Evolutionary conservation across 2,329 filamentous ascomycete species (phyloP), one percentile per base, ranked within the genome.

Genomic region (Aspergillus tamarii): DNA sequence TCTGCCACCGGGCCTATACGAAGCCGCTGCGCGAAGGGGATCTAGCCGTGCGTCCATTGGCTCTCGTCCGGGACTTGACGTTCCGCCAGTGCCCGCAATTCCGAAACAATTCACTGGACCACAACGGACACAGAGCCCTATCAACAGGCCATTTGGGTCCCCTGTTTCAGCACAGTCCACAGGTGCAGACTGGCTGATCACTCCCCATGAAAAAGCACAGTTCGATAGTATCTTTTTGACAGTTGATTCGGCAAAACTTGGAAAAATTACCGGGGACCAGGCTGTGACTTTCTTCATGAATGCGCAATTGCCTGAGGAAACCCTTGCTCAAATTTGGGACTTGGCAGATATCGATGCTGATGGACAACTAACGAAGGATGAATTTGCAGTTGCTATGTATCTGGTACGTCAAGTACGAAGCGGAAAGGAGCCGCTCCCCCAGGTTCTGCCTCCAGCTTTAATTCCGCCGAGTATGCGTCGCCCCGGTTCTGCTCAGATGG

Each of bases 361-460:
- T 70, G 95, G 95, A 12, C 89, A 91, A 62, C 83, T 99, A 62
- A 93, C 86, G 54, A 88, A 88, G 70, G 95, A 99, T 69, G 94
- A 97, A 72, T 99, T 99, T 75, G 93, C 95, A 0, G 93, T 99
- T 54, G 94, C 95, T 59, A 97, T 99, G 94, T 96, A 96, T 75
- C 84, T 99, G 57, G 97, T 99, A 71, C 88, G 94, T 65, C 92
- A 96, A 76, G 94, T 97, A 76, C 87, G 94, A 60, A 91, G 86
- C 67, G 90, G 89, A 66, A 88, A 88, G 62, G 88, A 89, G 61
- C 82, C 87, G 32, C 79, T 98, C 36, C 95, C 95, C 2, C 83
- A 89, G 26, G 85, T 87, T n/a, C 81, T 99, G 48, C 94, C 94
- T 11, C 83, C 89, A 0, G 94, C 90, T 69, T 82, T 98, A 45